Base-by-base conservation (phyloP, 345 rosid species). In the Gossypium herbaceum region DNA sequence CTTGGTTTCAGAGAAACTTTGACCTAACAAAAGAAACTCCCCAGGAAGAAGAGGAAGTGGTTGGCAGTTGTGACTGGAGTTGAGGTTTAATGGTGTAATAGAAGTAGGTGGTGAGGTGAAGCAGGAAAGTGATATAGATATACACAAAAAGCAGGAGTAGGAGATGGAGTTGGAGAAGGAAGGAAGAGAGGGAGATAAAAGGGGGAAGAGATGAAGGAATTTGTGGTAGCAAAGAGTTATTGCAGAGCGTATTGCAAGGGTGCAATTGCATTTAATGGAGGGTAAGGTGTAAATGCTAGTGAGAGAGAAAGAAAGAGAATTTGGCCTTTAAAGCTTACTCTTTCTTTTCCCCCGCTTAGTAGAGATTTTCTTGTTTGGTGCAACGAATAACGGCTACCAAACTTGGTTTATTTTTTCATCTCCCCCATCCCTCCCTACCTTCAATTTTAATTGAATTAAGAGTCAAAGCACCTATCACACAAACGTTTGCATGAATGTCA, bases 201-300 rank as follows among this genome's bases (percentile, higher is more conserved):
- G 17, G 57, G 20, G 57, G 9, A 16, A 52, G 20, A 19, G 78
- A 82, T 52, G 75, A 82, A 76, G 64, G 57, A 74, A 84, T 72
- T 8, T 79, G 79, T 6, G 80, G 83, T 80, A 76, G 86, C 29
- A 75, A 79, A 85, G 86, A 86, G 90, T 88, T 79, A 89, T 83
- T 89, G 91, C 88, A 79, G 90, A 86, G 90, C 79, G 90, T 66
- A 81, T 82, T 77, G 90, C 85, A 89, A 86, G 88, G 91, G 86
- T 88, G 94, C 89, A 80, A 83, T 75, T 10, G 94, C 94, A 90
- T 88, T 90, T 87, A 90, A 85, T 90, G 86, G 88, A 20, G 80
- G 82, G 75, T 81, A 82, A 81, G 82, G 61, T 79, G 86, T 84
- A 76, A 83, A 82, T 75, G 83, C 82, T 19, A 58, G 63, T 22